phyloP scores from a whole-genome alignment of 768 basidiomycete genomes.

The Panaeolus papilionaceus region DNA sequence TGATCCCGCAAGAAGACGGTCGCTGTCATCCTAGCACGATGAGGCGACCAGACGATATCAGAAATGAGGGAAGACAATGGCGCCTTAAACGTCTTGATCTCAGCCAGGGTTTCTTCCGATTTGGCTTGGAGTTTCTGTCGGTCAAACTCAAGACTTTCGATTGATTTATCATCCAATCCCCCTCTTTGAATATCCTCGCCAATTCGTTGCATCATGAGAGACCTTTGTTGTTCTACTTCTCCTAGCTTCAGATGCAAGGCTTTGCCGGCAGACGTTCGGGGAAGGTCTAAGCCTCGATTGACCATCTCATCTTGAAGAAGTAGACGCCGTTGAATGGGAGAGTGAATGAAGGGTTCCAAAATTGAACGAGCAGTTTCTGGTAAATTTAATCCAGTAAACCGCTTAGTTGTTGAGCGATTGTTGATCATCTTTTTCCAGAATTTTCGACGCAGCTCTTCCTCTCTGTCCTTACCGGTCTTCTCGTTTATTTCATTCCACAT shows the following conservation, averaged over 20 bases:
- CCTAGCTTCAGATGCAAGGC: neutral
- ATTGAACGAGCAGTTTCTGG: neutral
- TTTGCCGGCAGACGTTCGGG: neutral
- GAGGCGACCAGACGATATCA: neutral
- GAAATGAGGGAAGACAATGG: neutral
- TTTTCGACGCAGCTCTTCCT: neutral
- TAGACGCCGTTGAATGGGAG: neutral
- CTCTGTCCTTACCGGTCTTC: neutral
- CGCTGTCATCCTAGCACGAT: neutral
- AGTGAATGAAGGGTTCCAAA: neutral
- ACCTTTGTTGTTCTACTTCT: neutral
- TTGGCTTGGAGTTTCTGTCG: neutral
- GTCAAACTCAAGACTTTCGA: neutral
- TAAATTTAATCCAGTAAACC: slow-evolving; percentile 7
- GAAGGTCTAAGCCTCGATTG: neutral
- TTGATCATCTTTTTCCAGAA: slow-evolving; percentile 4
- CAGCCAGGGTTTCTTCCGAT: neutral
- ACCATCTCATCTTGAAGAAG: slow-evolving; percentile 6
- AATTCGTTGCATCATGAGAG: neutral
- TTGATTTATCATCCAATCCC: neutral
- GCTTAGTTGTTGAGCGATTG: neutral
- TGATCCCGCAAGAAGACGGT: neutral
- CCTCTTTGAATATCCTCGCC: neutral
- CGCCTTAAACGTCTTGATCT: neutral
- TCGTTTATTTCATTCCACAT: slow-evolving; percentile 15